Evolutionary conservation across 2,329 filamentous ascomycete species (phyloP).

Genomic region (Acrodontium crateriforme): DNA sequence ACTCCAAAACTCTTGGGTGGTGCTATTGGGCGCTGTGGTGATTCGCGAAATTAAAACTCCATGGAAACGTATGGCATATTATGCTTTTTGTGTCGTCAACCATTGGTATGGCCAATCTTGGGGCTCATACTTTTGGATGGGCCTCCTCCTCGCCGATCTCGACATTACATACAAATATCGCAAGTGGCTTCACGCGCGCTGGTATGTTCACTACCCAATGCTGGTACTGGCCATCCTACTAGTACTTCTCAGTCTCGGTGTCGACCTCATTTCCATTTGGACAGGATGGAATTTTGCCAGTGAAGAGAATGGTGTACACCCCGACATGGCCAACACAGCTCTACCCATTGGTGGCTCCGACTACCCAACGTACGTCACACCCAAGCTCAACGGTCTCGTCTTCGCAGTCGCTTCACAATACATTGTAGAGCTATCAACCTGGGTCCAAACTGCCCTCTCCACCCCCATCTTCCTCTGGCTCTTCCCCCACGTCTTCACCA

Average conservation of each 20-base stretch:
- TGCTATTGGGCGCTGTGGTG: slow-evolving; percentile 29
- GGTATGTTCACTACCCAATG: slow-evolving; percentile 25
- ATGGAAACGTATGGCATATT: slow-evolving; percentile 33
- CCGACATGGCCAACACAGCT: slow-evolving; percentile 26
- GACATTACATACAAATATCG: slow-evolving; percentile 34
- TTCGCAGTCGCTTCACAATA: slow-evolving; percentile 23
- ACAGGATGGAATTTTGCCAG: slow-evolving; percentile 19
- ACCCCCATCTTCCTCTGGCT: slow-evolving; percentile 27
- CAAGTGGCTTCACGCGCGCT: slow-evolving; percentile 23
- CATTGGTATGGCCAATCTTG: slow-evolving; percentile 35
- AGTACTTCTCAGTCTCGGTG: slow-evolving; percentile 25
- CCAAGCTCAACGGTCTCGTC: slow-evolving; percentile 31
- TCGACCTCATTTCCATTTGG: slow-evolving; percentile 25
- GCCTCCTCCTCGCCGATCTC: slow-evolving; percentile 31
- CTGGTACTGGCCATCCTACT: slow-evolving; percentile 18
- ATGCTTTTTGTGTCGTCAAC: slow-evolving; percentile 29
- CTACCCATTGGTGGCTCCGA: slow-evolving; percentile 16
- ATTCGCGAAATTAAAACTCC: slow-evolving; percentile 32
- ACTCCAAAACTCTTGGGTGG: slow-evolving; percentile 32
- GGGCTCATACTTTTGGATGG: slow-evolving; percentile 34
- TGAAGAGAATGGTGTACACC: slow-evolving; percentile 30
- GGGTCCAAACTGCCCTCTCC: slow-evolving; percentile 29
- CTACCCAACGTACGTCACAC: slow-evolving; percentile 31
- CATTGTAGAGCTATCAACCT: slow-evolving; percentile 22
- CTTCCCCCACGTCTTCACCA: slow-evolving; percentile 37